Percentiles rank a stretch among this genome's conserved stretches.
Evolutionary conservation across 768 basidiomycete species (phyloP).

Genomic region (Boletus tylopilopsis): DNA sequence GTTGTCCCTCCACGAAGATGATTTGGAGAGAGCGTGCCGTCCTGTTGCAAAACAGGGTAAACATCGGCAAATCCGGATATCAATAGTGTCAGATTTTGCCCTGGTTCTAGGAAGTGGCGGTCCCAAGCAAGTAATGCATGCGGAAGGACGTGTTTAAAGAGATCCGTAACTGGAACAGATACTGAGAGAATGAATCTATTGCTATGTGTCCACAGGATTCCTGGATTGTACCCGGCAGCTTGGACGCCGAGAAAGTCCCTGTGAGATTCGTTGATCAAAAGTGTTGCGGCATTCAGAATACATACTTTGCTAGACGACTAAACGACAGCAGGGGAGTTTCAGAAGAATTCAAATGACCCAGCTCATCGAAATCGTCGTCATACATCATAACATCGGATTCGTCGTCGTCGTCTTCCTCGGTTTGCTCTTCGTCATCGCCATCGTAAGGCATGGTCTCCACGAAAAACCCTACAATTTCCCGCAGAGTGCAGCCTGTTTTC

Average conservation of each 20-base stretch:
- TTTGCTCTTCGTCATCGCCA: conserved; percentile 35
- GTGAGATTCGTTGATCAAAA: not conserved
- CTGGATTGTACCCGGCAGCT: conserved; percentile 54
- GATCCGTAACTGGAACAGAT: conserved; percentile 50
- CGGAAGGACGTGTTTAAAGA: conserved; percentile 52
- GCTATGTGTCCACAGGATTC: conserved; percentile 47
- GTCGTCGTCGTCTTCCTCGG: conserved; percentile 38
- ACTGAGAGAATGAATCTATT: conserved; percentile 54
- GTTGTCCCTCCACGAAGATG: conserved; percentile 34
- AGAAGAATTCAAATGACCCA: not conserved
- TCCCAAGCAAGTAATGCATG: conserved; percentile 77
- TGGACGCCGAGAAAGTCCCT: conserved; percentile 64
- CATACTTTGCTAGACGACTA: conserved; percentile 3
- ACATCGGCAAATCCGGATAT: conserved; percentile 51
- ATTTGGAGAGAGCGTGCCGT: conserved; percentile 37
- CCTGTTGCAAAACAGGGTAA: conserved; percentile 49
- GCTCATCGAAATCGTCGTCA: conserved; percentile 7
- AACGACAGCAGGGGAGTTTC: not conserved
- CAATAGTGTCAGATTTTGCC: conserved; percentile 60
- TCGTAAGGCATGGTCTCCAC: conserved; percentile 31
- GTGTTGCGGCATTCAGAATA: not conserved
- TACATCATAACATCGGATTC: conserved; percentile 14
- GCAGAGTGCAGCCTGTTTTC: conserved; percentile 40
- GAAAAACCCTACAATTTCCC: conserved; percentile 43
- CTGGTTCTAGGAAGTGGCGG: conserved; percentile 51